These are phyloP conservation scores for Neurospora africana DNA, from an alignment of 495 filamentous ascomycete species.

Conservation along the genomic window DNA sequence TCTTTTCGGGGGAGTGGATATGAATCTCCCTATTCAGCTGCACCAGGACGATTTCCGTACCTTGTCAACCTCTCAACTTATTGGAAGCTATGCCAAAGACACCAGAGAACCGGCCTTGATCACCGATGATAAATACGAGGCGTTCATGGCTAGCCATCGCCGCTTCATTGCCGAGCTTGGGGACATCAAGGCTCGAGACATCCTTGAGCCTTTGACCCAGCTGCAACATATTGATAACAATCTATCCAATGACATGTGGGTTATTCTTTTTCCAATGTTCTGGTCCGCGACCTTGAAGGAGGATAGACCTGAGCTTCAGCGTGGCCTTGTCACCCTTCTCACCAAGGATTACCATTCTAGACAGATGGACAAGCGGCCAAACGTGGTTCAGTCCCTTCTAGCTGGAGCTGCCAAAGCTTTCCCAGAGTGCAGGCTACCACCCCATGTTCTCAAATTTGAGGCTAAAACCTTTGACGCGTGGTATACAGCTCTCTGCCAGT, in stretches of 20 bases:
- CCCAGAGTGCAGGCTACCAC: conserved; percentile 82
- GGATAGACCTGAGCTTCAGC: conserved; percentile 82
- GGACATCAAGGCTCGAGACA: conserved; percentile 73
- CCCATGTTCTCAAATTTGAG: conserved; percentile 89
- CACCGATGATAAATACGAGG: conserved; percentile 69
- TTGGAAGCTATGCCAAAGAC: conserved; percentile 61
- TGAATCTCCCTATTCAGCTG: conserved; percentile 62
- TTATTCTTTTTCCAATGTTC: conserved; percentile 78
- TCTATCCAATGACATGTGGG: conserved; percentile 80
- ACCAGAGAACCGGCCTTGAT: conserved; percentile 59
- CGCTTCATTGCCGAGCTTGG: conserved; percentile 75
- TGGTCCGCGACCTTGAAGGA: conserved; percentile 84
- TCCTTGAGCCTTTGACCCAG: conserved; percentile 86
- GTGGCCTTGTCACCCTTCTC: conserved; percentile 72
- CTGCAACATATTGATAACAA: conserved; percentile 80
- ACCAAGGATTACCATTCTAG: conserved; percentile 92
- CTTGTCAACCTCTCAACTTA: conserved; percentile 58
- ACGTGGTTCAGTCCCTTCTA: conserved; percentile 84
- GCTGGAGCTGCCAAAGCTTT: conserved; percentile 71
- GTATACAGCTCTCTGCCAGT: conserved; percentile 77
- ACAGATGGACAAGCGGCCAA: conserved; percentile 87
- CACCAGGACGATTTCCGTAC: conserved; percentile 75
- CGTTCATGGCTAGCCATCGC: conserved; percentile 63
- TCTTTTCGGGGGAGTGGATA: conserved; percentile 80
- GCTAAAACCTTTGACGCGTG: conserved; percentile 87